Evolutionary conservation across 2,329 filamentous ascomycete species (phyloP).

Genomic region (Beauveria scarabaeidicola): DNA sequence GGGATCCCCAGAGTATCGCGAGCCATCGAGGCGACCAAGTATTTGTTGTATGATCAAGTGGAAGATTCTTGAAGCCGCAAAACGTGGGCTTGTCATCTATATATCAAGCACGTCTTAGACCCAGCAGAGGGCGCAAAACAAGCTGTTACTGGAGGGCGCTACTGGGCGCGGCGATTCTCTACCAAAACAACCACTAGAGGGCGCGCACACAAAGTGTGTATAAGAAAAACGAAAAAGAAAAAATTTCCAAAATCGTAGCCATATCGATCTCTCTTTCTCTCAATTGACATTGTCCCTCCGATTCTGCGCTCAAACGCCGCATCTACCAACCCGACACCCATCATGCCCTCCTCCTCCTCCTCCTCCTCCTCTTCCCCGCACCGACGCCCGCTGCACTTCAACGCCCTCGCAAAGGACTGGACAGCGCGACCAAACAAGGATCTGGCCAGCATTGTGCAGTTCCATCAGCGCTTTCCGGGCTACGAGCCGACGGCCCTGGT

Average conservation of each 20-base stretch:
- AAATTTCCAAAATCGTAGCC: not conserved
- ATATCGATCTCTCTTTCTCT: not conserved
- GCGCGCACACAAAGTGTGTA: not conserved
- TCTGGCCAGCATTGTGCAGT: constrained; percentile 48
- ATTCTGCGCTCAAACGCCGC: too few relatives aligned
- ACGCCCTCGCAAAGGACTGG: not conserved
- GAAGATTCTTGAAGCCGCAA: not conserved
- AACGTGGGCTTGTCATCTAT: not conserved
- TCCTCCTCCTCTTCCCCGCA: not conserved
- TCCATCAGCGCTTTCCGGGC: constrained; percentile 56
- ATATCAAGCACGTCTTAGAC: not conserved
- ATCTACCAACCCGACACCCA: not conserved
- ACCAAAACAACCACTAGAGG: not conserved
- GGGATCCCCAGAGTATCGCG: not conserved
- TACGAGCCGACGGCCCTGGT: constrained; percentile 57
- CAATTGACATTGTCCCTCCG: not conserved
- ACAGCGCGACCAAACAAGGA: constrained; percentile 18
- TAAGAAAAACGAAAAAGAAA: not conserved
- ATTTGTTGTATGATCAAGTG: not conserved
- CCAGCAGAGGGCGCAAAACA: constrained; percentile 3
- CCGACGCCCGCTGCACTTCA: constrained; percentile 9
- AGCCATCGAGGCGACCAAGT: not conserved
- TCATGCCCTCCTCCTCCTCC: not conserved
- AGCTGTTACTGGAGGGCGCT: constrained; percentile 8
- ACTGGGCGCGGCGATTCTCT: not conserved